Base-by-base conservation (phyloP, 2,329 filamentous ascomycete species). In the Beauveria caledonica region DNA sequence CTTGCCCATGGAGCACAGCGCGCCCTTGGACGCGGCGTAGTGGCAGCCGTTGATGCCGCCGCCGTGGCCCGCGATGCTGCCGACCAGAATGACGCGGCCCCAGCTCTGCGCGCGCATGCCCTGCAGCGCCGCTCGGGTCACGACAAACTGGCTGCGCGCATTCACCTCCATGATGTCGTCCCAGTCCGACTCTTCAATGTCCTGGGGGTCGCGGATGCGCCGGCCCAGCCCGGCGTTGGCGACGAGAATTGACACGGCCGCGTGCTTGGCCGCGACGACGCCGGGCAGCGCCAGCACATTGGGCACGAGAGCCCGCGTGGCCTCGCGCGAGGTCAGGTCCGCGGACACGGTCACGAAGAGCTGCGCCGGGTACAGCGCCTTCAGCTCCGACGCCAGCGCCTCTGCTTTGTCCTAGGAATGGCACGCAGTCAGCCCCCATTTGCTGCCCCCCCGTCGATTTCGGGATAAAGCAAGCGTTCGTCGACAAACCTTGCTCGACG, bases 191-290 rank as follows among this genome's bases (percentile, higher is more conserved):
- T 87, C 69, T 7, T 78, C 76, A 62, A 88, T 86, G 61, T 87
- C 84, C 67, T 78, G 75, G 52, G 84, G 77, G 52, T 74, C 69
- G 3, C 73, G 72, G 60, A 86, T 80, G n/a, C 84, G 77, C 67
- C 84, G 85, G 45, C 85, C 86, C 64, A 86, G 80, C 0, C 86
- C 86, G 1, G 86, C 86, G 66, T 89, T 89, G 10, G 81, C 82
- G 27, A 89, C 70, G 3, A 89, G 73, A 23, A 89, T 87, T 25
- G 71, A 72, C 2, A 73, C 63, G 25, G 69, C 66, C n/a, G 49
- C 56, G 54, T 73, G 70, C 58, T 64, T 66, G 51, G 50, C 58
- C 11, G 58, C 58, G 11, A 58, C 42, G 27, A 67, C 29, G 8
- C 60, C 62, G 7, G 58, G 49, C 27, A 63, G 42, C 21, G 60